Evolutionary conservation across 805 yeast species (phyloP), one percentile per base, ranked within the genome.

Genomic region (Nakazawaea holstii): DNA sequence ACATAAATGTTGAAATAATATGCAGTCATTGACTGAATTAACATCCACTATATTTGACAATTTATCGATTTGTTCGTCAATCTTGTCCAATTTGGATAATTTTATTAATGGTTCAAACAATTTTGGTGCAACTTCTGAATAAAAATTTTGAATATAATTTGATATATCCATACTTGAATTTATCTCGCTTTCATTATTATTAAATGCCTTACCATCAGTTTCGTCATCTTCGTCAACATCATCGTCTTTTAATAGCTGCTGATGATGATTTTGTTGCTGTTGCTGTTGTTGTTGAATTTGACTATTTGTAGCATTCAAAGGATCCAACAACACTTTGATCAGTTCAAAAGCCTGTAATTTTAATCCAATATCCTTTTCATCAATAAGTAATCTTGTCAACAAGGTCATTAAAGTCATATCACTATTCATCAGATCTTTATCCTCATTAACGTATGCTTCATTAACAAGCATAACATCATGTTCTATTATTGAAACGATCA

Each of bases 341-440:
- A 96, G 95, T 64, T 90, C 97, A 52, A 78, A 81, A 0, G 91
- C 85, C 61, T 90, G 97, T 6, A 86, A 79, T 58, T 85, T 82
- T 44, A 90, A 65, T 0, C 95, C 95, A 5, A 82, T 76, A 52
- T 81, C 81, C 9, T 70, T 67, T 50, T 86, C 95, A 17, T 76
- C 72, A 2, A 82, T 61, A 6, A 91, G 61, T 14, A 89, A 73
- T 33, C 79, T 74, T 0, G 84, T 73, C 32, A 89, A 63, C 7
- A 80, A 72, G 6, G 67, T 57, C 24, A 83, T 65, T 43, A 86
- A 60, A 0, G 84, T 73, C 76, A 82, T 77, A 53, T 84, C 88
- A 48, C 74, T 74, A 0, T 77, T 69, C 32, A 76, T 63, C 26
- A 35, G 24, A 11, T 45, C 49, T 6, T 42, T 45, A 3, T 54